Evolutionary conservation across 2,329 filamentous ascomycete species (phyloP).

Genomic region (Apiospora kogelbergensis): DNA sequence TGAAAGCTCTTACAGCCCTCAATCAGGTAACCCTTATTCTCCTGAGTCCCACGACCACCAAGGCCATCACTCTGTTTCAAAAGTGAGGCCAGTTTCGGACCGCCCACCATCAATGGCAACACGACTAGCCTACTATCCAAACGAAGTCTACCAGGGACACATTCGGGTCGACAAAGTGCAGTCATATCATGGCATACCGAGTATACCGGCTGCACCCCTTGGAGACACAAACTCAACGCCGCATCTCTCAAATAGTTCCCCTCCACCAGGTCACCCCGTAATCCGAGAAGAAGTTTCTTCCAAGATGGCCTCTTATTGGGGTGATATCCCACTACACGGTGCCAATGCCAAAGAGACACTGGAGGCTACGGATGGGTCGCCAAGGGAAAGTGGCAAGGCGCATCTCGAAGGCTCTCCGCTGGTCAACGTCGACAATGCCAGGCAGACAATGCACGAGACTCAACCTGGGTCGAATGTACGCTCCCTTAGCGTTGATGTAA

Average conservation of each 20-base stretch:
- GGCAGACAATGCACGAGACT: neutral
- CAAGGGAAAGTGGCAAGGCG: neutral
- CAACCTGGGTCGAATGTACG: neutral
- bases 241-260: neutral
- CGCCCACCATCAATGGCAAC: constrained; percentile 6
- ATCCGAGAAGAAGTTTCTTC: constrained; percentile 13
- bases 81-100: constrained; percentile 13
- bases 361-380: neutral
- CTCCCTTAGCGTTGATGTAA: neutral
- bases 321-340: constrained; percentile 13
- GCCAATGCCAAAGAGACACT: neutral
- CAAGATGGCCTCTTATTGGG: constrained; percentile 25
- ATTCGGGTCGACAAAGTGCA: constrained; percentile 20
- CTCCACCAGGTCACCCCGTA: neutral
- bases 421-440: neutral
- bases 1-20: neutral
- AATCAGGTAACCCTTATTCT: constrained; percentile 8
- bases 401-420: neutral
- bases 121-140: constrained; percentile 5
- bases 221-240: constrained; percentile 13
- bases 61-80: constrained; percentile 17
- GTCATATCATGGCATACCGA: constrained; percentile 14
- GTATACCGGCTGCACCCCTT: neutral
- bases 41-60: constrained; percentile 14
- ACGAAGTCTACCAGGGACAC: constrained; percentile 20